Evolutionary conservation across 208 protist genomes (phyloP).

Genomic region (Wallacemonas sp.): DNA sequence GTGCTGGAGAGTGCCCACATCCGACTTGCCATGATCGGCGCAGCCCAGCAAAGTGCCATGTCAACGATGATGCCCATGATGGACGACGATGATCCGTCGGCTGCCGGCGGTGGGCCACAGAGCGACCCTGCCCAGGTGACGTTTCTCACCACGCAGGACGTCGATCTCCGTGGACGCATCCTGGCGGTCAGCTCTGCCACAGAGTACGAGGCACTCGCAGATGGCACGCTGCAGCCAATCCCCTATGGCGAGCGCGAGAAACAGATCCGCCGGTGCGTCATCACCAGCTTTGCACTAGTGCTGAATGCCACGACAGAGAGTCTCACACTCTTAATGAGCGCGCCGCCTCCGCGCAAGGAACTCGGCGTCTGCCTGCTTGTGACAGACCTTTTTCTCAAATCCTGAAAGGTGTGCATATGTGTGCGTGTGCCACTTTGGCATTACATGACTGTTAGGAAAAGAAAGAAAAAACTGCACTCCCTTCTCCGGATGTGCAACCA

Average conservation of each 20-base stretch:
- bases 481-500: no score
- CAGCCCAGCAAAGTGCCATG: constrained; percentile 30
- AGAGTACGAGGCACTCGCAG: constrained; percentile 38
- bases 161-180: constrained; percentile 56
- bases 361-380: constrained; percentile 53
- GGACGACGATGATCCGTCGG: constrained; percentile 30
- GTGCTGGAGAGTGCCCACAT: constrained; percentile 30
- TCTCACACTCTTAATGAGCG: constrained; percentile 49
- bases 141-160: constrained; percentile 42
- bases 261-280: constrained; percentile 19
- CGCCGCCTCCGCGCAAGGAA: constrained; percentile 32
- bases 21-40: constrained; percentile 44
- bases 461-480: no score
- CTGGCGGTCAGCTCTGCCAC: constrained; percentile 53
- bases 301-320: constrained; percentile 33
- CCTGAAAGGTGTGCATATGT: background rate
- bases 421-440: no score
- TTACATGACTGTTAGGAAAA: no score
- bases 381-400: constrained; percentile 19
- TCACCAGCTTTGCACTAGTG: constrained; percentile 65
- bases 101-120: constrained; percentile 11
- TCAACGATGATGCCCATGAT: constrained; percentile 68
- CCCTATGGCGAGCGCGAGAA: constrained; percentile 48
- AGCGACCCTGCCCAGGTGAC: constrained; percentile 32
- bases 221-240: constrained; percentile 46